These are phyloP conservation scores for Paecilomyces fulvus DNA, from an alignment of 2,329 filamentous ascomycete species.

Conservation along the genomic window DNA sequence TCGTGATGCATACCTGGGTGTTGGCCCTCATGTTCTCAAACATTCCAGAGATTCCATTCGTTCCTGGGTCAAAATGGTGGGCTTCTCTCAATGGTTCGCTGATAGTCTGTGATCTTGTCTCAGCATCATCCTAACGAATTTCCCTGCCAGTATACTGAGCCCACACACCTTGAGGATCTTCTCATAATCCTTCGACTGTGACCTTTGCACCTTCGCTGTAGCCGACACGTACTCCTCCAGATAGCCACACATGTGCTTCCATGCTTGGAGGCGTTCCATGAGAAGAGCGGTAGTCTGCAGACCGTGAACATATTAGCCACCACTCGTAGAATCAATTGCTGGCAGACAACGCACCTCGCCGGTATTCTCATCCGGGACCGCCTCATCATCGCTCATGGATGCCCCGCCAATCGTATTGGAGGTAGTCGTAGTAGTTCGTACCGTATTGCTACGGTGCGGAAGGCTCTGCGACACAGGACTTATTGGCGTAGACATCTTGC, in stretches of 20 bases:
- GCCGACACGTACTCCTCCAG: constrained; percentile 82
- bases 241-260: constrained; percentile 89
- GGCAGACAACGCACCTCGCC: not conserved
- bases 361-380: not conserved
- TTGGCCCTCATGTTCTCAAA: constrained; percentile 93
- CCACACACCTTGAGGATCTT: constrained; percentile 69
- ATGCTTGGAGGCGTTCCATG: constrained; percentile 79
- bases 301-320: not conserved
- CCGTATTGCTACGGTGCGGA: not conserved
- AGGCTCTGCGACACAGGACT: not conserved
- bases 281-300: constrained; percentile 69
- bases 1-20: constrained; percentile 52
- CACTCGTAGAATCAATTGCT: not conserved
- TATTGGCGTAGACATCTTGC: not conserved
- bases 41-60: constrained; percentile 80
- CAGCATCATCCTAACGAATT: constrained; percentile 4
- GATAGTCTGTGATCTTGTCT: constrained; percentile 53
- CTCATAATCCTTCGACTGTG: constrained; percentile 89
- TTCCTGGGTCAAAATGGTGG: constrained; percentile 82
- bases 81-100: constrained; percentile 78
- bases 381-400: not conserved
- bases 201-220: constrained; percentile 77
- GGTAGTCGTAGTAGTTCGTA: not conserved
- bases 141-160: not conserved
- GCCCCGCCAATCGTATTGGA: not conserved